Conservation (phyloP, 1,139 yeast species). For the Taphrina populina region DNA sequence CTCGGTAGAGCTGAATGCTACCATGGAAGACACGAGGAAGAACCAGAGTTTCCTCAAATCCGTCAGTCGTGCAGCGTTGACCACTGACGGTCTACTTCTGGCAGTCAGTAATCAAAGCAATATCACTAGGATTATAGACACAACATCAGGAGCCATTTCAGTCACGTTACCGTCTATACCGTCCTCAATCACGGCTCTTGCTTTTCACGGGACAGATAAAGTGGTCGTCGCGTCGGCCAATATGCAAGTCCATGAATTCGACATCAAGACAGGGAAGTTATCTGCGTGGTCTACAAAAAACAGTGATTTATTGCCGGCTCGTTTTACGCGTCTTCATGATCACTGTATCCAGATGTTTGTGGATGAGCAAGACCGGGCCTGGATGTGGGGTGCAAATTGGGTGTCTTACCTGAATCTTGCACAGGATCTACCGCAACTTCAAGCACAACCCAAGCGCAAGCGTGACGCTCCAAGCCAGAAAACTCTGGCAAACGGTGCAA, state of each 20-base stretch:
- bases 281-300: conserved; percentile 81
- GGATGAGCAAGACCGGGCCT: conserved; percentile 48
- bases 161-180: conserved; percentile 53
- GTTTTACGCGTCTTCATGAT: conserved; percentile 60
- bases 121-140: conserved; percentile 57
- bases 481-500: conserved; percentile 1
- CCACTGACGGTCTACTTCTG: conserved; percentile 50
- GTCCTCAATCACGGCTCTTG: conserved; percentile 62
- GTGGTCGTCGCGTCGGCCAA: conserved; percentile 62
- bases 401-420: conserved; percentile 68
- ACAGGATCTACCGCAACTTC: conserved; percentile 54
- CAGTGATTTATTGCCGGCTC: conserved; percentile 70
- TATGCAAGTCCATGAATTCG: conserved; percentile 70
- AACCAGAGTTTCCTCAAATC: conserved; percentile 43
- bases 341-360: conserved; percentile 71
- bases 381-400: conserved; percentile 93
- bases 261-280: conserved; percentile 46
- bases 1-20: conserved; percentile 35
- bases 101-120: conserved; percentile 67
- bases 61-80: conserved; percentile 55
- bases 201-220: conserved; percentile 50
- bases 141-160: conserved; percentile 36
- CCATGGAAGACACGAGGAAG: conserved; percentile 15
- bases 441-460: background rate
- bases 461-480: conserved; percentile 7